Base-by-base conservation (phyloP, 1,284 basidiomycete species). In the Ustilago xerochloae region DNA sequence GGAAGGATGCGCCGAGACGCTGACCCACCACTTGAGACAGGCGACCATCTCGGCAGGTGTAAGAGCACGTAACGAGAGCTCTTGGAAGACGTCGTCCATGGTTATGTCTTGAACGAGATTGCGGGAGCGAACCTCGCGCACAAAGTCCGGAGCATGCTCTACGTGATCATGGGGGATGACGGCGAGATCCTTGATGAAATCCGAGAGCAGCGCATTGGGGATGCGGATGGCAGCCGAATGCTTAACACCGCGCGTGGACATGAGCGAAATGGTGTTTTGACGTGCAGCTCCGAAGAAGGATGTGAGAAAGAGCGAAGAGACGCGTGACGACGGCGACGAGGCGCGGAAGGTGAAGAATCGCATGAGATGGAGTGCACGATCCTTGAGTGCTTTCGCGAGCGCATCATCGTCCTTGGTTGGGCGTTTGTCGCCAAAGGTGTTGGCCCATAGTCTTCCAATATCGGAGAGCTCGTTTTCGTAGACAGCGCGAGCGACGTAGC, bases 1-100 rank as follows among this genome's bases (percentile, higher is more conserved):
- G 22, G 75, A 78, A 5, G 81, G 77, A 60, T 85, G 51, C 2
- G 77, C 87, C 39, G 89, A 89, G 15, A 93, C 85, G 24, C 85
- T 85, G 55, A 91, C 89, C 92, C 94, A 97, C 96, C 96, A 99
- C 62, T 90, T 89, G 71, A 98, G 87, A 84, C 93, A 95, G 4
- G 90, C 90, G 20, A 91, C 84, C 86, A 93, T 91, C 84, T 98
- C 94, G 13, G 87, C 85, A 74, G 93, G 89, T 0, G 85, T 85
- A 18, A 99, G 87, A 1, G 95, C 91, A 13, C 92, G 87, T 2
- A 87, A 85, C 15, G 89, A 88, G 6, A 99, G 87, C 83, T 97
- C 93, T 52, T 87, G 86, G 51, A 98, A 87, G 18, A 98, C 92
- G 81, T 99, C 97, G 18, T 90, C 87, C 79, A 97, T 92, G 0